Evolutionary conservation across 805 yeast species (phyloP), one percentile per base, ranked within the genome.

Genomic region (Sugiyamaella americana): DNA sequence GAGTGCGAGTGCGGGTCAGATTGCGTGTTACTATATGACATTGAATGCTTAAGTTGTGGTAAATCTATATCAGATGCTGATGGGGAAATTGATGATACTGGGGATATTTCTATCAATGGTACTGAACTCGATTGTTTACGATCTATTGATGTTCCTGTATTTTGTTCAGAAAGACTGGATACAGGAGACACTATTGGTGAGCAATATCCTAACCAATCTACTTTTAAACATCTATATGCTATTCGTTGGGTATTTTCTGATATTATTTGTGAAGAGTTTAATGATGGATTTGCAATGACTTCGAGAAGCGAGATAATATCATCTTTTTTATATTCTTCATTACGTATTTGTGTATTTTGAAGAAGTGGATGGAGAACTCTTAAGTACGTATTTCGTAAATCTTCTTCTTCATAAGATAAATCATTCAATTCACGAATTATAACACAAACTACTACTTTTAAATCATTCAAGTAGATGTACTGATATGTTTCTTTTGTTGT

Each of bases 401-500:
- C 65, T 48, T 74, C 82, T 34, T 78, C 76, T 18, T 75, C 76
- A 10, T 71, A 74, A 19, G 88, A 76, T 36, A 87, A 63, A 57
- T 89, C 80, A 53, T 76, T 75, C 45, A 91, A 69, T 59, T 89
- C 96, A 44, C 98, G 69, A 1, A 89, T 71, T 44, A 89, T 71
- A 6, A 89, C 88, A 58, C 87, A 96, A 11, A 84, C 80, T 47
- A 89, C 73, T 4, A 89, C 94, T 56, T 83, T 81, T 49, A 89
- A 66, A 61, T 89, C 98, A 57, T 89, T 89, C 51, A 86, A 70
- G 60, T 89, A 89, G 41, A 87, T 77, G 56, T 82, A 72, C 49
- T 82, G 84, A 44, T 76, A 69, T 0, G 94, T 82, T 32, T 67
- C 66, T 4, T 80, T 71, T 3, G 80, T 76, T 1, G 89, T 80